Conservation (phyloP, 768 basidiomycete genomes). For the Trametes sanguinea region DNA sequence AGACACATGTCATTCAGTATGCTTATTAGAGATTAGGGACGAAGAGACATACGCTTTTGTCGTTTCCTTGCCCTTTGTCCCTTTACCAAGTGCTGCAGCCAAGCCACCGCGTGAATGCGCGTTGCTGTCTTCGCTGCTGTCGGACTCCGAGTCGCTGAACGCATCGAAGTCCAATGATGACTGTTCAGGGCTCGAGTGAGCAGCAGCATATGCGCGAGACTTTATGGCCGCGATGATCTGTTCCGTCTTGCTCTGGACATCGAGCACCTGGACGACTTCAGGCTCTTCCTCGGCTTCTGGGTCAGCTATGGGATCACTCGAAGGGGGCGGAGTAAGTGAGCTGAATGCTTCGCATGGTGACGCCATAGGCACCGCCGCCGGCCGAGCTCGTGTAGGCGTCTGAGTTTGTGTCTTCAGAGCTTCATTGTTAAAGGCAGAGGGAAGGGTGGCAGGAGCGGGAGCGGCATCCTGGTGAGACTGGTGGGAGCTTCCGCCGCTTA, state of each 20-base stretch:
- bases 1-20: neutral
- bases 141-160: conserved; percentile 42
- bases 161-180: conserved; percentile 37
- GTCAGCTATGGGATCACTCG: conserved; percentile 21
- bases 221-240: conserved; percentile 66
- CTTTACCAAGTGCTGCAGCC: neutral
- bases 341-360: conserved; percentile 22
- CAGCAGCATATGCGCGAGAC: conserved; percentile 51
- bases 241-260: conserved; percentile 48
- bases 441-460: neutral
- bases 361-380: neutral
- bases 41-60: conserved; percentile 2
- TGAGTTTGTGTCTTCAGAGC: neutral
- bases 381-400: neutral
- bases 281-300: conserved; percentile 32
- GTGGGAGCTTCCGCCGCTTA: conserved; percentile 24
- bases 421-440: neutral
- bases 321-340: conserved; percentile 30
- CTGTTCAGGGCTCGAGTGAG: conserved; percentile 46
- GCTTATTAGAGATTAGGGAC: neutral
- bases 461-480: neutral
- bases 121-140: conserved; percentile 46
- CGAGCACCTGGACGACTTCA: conserved; percentile 32
- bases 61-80: conserved; percentile 16
- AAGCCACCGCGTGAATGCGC: conserved; percentile 31